Conservation (phyloP, 2,329 filamentous ascomycete species). For the Fusarium sp. region DNA sequence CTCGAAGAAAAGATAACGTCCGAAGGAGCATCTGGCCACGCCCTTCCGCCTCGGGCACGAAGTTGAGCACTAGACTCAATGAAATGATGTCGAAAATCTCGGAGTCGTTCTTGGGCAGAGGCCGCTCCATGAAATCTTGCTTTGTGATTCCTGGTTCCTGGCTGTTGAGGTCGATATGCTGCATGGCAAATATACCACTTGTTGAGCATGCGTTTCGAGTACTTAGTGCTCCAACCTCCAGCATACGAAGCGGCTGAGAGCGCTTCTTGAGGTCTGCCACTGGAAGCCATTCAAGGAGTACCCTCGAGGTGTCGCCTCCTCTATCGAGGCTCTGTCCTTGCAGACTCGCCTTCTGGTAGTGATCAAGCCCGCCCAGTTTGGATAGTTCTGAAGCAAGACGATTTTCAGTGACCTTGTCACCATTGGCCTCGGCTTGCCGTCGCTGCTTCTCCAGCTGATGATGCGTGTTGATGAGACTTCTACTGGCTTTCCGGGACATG, state of each 20-base stretch:
- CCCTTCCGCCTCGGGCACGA: conserved; percentile 80
- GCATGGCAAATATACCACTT: conserved; percentile 77
- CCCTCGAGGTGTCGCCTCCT: conserved; percentile 74
- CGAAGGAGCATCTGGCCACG: conserved; percentile 89
- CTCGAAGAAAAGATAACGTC: conserved; percentile 76
- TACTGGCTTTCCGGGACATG: conserved; percentile 74
- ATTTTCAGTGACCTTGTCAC: conserved; percentile 63
- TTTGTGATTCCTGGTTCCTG: conserved; percentile 84
- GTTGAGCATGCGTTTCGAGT: conserved; percentile 86
- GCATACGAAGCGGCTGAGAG: conserved; percentile 67
- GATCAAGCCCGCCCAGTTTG: conserved; percentile 70
- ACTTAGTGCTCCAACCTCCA: conserved; percentile 92
- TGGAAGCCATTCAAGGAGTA: conserved; percentile 74
- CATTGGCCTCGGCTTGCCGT: conserved; percentile 66
- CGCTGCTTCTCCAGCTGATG: conserved; percentile 75
- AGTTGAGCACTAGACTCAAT: conserved; percentile 93
- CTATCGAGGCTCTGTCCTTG: conserved; percentile 75
- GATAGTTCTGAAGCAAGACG: conserved; percentile 67
- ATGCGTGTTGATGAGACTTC: conserved; percentile 73
- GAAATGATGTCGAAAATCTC: conserved; percentile 91
- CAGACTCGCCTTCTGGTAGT: conserved; percentile 77
- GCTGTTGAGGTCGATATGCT: conserved; percentile 91
- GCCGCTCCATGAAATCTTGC: conserved; percentile 94
- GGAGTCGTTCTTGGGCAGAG: conserved; percentile 71
- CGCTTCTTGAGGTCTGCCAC: conserved; percentile 47